Evolutionary conservation across 345 rosid genomes (phyloP).

Genomic region (Syzygium jambos): DNA sequence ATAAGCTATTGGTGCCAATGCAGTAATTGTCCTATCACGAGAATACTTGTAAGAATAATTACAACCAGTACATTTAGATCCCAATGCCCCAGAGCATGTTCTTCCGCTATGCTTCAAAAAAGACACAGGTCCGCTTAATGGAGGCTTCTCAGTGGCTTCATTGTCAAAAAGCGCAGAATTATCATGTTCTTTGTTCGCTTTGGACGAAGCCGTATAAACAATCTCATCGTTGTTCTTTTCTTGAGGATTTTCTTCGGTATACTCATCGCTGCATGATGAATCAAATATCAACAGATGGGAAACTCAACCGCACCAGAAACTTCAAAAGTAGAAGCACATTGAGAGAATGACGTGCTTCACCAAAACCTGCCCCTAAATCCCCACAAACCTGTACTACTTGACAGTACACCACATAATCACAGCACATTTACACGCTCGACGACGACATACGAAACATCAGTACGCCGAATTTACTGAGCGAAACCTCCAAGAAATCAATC

Average conservation of each 20-base stretch:
- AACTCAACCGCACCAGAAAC: background rate
- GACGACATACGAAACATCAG: background rate
- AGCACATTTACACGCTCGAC: background rate
- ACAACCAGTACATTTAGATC: slow-evolving; percentile 24
- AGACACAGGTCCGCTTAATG: slow-evolving; percentile 10
- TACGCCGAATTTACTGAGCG: background rate
- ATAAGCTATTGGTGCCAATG: slow-evolving; percentile 57
- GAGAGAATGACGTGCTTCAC: background rate
- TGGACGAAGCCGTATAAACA: slow-evolving; percentile 5
- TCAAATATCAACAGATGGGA: background rate
- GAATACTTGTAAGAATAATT: slow-evolving; percentile 29
- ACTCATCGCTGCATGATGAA: slow-evolving; percentile 31
- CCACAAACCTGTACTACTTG: background rate
- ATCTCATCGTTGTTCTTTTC: background rate
- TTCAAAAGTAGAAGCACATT: background rate
- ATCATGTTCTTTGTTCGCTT: slow-evolving; percentile 8
- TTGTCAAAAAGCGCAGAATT: background rate
- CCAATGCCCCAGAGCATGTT: slow-evolving; percentile 6
- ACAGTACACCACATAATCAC: background rate
- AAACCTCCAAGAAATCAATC: background rate
- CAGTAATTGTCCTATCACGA: slow-evolving; percentile 36
- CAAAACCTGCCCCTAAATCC: background rate
- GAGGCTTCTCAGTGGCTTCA: background rate
- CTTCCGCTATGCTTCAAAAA: slow-evolving; percentile 4
- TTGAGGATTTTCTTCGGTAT: slow-evolving; percentile 10